Percentiles rank a stretch among this genome's conserved stretches.
These are phyloP conservation scores for Baorangia bicolor DNA, from an alignment of 768 basidiomycete genomes.

Conservation along the genomic window DNA sequence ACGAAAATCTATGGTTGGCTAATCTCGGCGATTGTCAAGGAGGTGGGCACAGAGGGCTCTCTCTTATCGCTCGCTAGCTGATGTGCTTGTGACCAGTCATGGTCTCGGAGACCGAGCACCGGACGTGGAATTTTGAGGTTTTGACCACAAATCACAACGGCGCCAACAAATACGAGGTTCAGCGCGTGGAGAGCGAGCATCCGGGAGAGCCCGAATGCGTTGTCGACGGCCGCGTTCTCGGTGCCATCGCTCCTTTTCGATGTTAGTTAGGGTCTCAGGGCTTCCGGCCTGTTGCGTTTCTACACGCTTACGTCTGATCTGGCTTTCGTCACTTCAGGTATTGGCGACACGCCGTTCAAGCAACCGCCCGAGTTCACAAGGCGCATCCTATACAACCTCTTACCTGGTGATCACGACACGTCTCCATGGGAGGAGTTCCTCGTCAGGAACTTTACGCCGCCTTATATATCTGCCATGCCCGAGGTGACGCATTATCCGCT, in stretches of 20 bases:
- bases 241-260: constrained; percentile 75
- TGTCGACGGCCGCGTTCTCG: constrained; percentile 65
- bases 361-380: constrained; percentile 69
- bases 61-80: constrained; percentile 2
- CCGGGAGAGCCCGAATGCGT: constrained; percentile 70
- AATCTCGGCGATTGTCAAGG: constrained; percentile 83
- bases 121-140: constrained; percentile 58
- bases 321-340: constrained; percentile 39
- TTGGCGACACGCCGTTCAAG: constrained; percentile 72
- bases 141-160: constrained; percentile 73
- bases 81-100: constrained; percentile 40
- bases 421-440: constrained; percentile 69
- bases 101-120: constrained; percentile 46
- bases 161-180: constrained; percentile 62
- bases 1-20: constrained; percentile 72
- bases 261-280: constrained; percentile 46
- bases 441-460: constrained; percentile 58
- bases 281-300: constrained; percentile 3
- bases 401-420: constrained; percentile 58
- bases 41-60: constrained; percentile 40
- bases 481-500: constrained; percentile 60
- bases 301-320: constrained; percentile 10
- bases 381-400: constrained; percentile 63
- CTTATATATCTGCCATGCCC: constrained; percentile 64
- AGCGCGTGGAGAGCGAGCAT: constrained; percentile 61